Base-by-base conservation (phyloP, 2,329 filamentous ascomycete species). In the Penicillium thymicola region DNA sequence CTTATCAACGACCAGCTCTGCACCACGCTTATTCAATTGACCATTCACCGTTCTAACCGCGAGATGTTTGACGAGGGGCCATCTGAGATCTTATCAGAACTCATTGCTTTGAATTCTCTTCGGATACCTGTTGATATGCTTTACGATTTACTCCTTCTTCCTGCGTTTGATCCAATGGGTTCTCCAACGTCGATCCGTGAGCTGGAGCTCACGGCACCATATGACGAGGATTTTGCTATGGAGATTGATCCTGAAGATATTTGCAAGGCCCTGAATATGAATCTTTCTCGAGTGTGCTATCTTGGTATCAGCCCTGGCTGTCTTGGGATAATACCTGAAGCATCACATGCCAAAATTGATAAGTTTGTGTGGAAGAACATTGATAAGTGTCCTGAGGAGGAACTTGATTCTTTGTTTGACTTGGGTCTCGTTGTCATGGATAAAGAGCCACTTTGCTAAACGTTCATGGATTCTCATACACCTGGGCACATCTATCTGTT, bases 1-100 rank as follows among this genome's bases (percentile, higher is more conserved):
- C 21, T 54, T 5, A 41, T 56, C 13, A 56, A 56, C n/a, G 34
- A 56, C n/a, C 54, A 56, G 30, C 36, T 56, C 13, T 11, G 42
- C 9, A 28, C 48, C 13, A 41, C 41, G 3, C 41, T 56, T 16
- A 21, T 3, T 9, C 2, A 13, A 28, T 41, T 56, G 48, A 23
- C 8, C 9, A 41, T 56, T 2, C 34, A 44, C 41, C 8, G 27
- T 34, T 46, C 11, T 1, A 51, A 56, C 8, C 18, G 48, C n/a
- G 10, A 42, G 4, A 38, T 51, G 21, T 43, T 56, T 25, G 21
- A 14, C 5, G 42, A 46, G 4, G 21, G 43, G 8, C 16, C 48
- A 13, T 34, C 48, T 13, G 30, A 7, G 4, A 44, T 44, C 18
- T 18, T 56, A 32, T n/a, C n/a, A 1, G 21, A 13, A 3, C 50